phyloP scores from a whole-genome alignment of 257 asterid genomes.

The Solanum tacnaense region DNA sequence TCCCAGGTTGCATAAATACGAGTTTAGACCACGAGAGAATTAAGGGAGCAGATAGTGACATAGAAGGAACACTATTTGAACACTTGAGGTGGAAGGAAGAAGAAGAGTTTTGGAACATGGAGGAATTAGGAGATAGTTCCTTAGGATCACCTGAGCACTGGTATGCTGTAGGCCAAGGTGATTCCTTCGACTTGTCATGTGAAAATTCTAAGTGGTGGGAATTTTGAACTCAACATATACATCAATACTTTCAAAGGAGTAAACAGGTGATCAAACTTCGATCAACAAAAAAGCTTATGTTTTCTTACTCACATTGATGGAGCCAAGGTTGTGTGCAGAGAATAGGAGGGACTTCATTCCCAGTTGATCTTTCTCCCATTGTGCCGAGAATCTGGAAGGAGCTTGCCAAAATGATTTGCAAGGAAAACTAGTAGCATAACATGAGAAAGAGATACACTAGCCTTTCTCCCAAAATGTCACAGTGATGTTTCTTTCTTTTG shows the following conservation, averaged over 20 bases:
- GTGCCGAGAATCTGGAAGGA: neutral
- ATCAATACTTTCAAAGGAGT: neutral
- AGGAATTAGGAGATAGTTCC: constrained; percentile 17
- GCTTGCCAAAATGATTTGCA: neutral
- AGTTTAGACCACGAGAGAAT: neutral
- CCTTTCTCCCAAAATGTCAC: neutral
- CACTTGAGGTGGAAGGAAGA: constrained; percentile 4
- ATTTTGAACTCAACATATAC: constrained; percentile 18
- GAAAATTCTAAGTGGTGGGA: constrained; percentile 38
- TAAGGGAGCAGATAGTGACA: neutral
- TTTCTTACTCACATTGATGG: neutral
- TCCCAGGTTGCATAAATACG: neutral
- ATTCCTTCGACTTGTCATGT: constrained; percentile 14
- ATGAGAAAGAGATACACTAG: neutral
- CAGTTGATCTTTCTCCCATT: neutral
- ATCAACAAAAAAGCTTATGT: neutral
- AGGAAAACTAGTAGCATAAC: neutral
- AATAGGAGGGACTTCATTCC: neutral
- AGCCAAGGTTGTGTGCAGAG: neutral
- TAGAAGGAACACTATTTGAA: neutral
- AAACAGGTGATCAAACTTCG: neutral
- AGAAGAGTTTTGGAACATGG: constrained; percentile 14
- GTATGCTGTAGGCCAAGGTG: constrained; percentile 22
- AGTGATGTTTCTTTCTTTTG: neutral
- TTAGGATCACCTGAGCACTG: constrained; percentile 28